Conservation (phyloP, 2,329 filamentous ascomycete species). For the Chaetomium strumarium region DNA sequence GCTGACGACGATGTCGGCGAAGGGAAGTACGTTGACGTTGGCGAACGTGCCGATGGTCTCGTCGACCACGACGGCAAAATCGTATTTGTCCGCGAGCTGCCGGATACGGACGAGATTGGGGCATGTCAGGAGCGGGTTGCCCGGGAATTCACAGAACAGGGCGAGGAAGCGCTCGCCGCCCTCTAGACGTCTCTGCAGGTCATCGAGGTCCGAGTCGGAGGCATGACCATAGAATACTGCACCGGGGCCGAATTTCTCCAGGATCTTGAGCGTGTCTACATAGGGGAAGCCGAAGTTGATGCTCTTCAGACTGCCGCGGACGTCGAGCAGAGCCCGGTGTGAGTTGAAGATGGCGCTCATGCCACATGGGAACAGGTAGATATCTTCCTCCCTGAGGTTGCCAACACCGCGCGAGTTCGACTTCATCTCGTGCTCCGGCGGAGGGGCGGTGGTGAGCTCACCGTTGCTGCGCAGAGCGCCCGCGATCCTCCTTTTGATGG, state of each 20-base stretch:
- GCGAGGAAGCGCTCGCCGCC: conserved; percentile 71
- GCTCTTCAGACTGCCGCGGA: conserved; percentile 62
- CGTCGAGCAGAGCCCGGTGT: conserved; percentile 65
- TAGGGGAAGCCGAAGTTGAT: conserved; percentile 97
- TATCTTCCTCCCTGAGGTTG: conserved; percentile 74
- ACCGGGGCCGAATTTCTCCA: conserved; percentile 90
- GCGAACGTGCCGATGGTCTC: conserved; percentile 96
- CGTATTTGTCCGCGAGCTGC: conserved; percentile 69
- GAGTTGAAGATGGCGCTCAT: conserved; percentile 95
- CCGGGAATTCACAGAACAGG: conserved; percentile 91
- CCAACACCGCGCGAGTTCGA: conserved; percentile 50
- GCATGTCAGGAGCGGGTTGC: conserved; percentile 81
- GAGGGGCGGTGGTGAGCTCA: conserved; percentile 53
- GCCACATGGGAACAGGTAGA: conserved; percentile 81
- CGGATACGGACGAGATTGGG: conserved; percentile 82
- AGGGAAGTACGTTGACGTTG: conserved; percentile 87
- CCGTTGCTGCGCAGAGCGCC: conserved; percentile 71
- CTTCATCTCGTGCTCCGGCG: conserved; percentile 41
- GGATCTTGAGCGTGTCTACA: conserved; percentile 89
- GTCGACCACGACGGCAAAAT: conserved; percentile 87
- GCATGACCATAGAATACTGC: conserved; percentile 83
- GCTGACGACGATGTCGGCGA: conserved; percentile 87
- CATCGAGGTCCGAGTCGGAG: conserved; percentile 70
- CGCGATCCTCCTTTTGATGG: conserved; percentile 80
- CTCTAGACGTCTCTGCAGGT: conserved; percentile 67